Base-by-base conservation (phyloP, 2,329 filamentous ascomycete genomes). In the Neurospora sp. region DNA sequence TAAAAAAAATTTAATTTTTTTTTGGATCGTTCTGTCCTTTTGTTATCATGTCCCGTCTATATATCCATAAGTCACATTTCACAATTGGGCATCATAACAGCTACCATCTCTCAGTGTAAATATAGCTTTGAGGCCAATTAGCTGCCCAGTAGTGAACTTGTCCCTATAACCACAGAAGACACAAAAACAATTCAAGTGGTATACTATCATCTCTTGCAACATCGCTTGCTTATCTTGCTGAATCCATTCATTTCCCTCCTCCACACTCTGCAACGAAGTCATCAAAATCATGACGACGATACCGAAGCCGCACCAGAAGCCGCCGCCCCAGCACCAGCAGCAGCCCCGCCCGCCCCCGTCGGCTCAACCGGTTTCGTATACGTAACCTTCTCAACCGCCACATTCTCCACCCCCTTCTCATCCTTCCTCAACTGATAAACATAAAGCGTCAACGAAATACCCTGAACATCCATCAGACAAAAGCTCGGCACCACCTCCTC, bases 381-480 rank as follows among this genome's bases (percentile, higher is more conserved):
- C 67, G 92, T 93, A 72, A 95, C 91, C 83, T 95, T 95, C 80
- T 95, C 92, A 57, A 95, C 92, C 17, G 90, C 90, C 66, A 95
- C 91, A 71, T 90, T 93, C 80, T 94, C 91, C 41, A 87, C 87
- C 17, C 92, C 92, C 74, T 91, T 89, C 70, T 87, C 89, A 75
- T 93, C 91, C 78, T 91, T 93, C 79, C 90, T 88, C 77, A 94
- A 81, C 79, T 94, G 91, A 79, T 98, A 98, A 68, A 98, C 95
- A 80, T 98, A 98, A 67, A 98, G 85, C 71, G 96, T 96, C 74
- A 98, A 86, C 17, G 96, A 96, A 79, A 97, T 96, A 39, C 95
- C 95, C 87, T 98, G 95, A 41, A 97, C 94, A 86, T 98, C 95
- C 95, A 98, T 97, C 80, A 98, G 82, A 78, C 96, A 97, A 81